Base-by-base conservation (phyloP, 1,139 yeast genomes). In the Meyerozyma sp. region DNA sequence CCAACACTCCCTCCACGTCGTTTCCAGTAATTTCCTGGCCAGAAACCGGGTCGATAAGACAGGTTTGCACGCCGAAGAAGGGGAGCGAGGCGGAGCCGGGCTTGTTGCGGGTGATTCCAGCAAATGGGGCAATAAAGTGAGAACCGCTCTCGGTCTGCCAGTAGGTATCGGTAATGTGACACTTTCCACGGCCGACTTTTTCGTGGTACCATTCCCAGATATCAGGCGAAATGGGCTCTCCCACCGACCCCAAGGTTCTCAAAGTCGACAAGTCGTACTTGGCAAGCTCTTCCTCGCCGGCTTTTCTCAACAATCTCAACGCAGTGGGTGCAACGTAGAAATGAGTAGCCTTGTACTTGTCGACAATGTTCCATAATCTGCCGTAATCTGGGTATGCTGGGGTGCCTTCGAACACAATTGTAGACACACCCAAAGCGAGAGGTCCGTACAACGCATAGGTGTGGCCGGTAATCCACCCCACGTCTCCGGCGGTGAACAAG, bases 131-230 rank as follows among this genome's bases (percentile, higher is more conserved):
- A 65, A 93, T 89, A 63, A 93, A 79, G 66, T 93, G 97, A 40
- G 97, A 86, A 47, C 98, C 98, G 14, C 96, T 84, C 73, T 93
- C 98, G 26, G 98, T 93, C 73, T 93, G 97, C 98, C 98, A 93
- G 79, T 91, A 90, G 41, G 98, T 93, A 70, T 93, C 98, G 61
- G 93, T 79, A 54, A 93, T 82, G 59, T 79, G 83, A 68, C 96
- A 89, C 62, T 87, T 80, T 49, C 82, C 80, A 63, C 89, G 86
- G 61, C 98, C 98, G 56, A 93, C 85, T 65, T 84, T 79, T 61
- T 88, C 90, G 66, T 88, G 81, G 71, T 91, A 93, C 98, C 98
- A 93, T 69, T 89, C 95, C 98, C 98, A 93, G 59, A 93, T 82
- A 67, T 93, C 98, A 49, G 96, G 93, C 44, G 97, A 90, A 61